Percentiles rank a stretch among this genome's conserved stretches.
Conservation (phyloP, 208 protist species). For the Kentomonas sorsogonicus region DNA sequence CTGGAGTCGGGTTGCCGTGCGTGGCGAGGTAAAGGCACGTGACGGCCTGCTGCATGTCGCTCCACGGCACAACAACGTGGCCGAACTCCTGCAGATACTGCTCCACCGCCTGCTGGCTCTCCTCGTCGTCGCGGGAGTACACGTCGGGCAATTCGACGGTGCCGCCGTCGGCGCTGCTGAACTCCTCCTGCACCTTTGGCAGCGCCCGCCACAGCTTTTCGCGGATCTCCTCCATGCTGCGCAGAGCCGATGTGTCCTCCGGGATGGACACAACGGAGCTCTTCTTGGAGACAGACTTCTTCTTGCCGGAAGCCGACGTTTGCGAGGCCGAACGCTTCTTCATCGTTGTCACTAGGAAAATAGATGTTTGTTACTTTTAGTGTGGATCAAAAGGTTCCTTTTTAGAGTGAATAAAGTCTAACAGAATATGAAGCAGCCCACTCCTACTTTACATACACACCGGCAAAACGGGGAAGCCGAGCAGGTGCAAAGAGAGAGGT, state of each 20-base stretch:
- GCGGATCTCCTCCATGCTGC: conserved; percentile 33
- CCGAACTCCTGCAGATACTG: conserved; percentile 1
- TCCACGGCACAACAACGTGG: conserved; percentile 25
- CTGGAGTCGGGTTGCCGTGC: conserved; percentile 49
- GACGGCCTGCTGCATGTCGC: conserved; percentile 52
- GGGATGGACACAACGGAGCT: no score
- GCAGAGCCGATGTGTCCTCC: not conserved
- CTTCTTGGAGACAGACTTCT: no score
- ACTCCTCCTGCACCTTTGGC: conserved; percentile 29
- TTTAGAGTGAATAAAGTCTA: no score
- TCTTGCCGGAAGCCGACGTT: no score
- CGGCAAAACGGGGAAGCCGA: no score
- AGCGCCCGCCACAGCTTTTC: conserved; percentile 64
- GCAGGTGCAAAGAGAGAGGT: no score
- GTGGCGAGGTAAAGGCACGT: conserved; percentile 57
- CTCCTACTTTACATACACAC: no score
- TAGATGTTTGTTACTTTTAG: no score
- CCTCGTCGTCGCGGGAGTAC: conserved; percentile 11
- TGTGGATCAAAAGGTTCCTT: no score
- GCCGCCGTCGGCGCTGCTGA: not conserved
- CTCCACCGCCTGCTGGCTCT: conserved; percentile 1
- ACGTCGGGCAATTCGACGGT: conserved; percentile 2
- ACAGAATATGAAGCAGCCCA: no score
- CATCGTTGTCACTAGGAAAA: no score
- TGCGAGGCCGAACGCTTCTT: no score